These are phyloP conservation scores for Apiospora koreana DNA, from an alignment of 2,329 filamentous ascomycete genomes.

Conservation along the genomic window DNA sequence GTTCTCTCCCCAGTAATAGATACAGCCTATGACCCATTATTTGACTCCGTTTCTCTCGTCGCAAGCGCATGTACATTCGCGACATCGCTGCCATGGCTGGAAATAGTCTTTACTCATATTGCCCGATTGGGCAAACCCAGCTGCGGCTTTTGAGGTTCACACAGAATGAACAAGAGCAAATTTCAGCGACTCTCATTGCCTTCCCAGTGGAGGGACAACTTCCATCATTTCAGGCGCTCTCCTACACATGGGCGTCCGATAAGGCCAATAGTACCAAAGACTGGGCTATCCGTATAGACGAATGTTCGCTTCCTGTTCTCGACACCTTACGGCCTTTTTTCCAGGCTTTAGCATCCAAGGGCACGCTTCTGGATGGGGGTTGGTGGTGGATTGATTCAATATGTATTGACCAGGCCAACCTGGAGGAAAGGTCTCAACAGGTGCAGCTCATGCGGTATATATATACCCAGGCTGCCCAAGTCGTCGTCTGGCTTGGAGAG, in stretches of 20 bases:
- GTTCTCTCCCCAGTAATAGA: too few species aligned
- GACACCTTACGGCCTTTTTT: background rate
- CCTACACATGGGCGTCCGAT: background rate
- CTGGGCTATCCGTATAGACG: background rate
- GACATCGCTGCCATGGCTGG: too few species aligned
- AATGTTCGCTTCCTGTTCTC: background rate
- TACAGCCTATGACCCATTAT: too few species aligned
- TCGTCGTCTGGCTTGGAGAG: constrained; percentile 11
- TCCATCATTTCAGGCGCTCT: background rate
- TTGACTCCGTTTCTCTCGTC: too few species aligned
- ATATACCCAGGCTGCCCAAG: constrained; percentile 5
- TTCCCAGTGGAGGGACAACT: too few species aligned
- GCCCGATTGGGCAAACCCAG: too few species aligned
- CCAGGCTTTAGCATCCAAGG: background rate
- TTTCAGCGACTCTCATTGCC: too few species aligned
- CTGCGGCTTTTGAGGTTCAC: too few species aligned
- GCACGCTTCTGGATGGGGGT: background rate
- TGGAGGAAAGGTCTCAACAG: constrained; percentile 4
- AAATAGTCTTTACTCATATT: too few species aligned
- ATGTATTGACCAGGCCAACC: constrained; percentile 16
- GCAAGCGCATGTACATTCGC: too few species aligned
- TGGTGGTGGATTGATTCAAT: constrained; percentile 17
- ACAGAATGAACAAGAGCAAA: too few species aligned
- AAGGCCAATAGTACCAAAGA: background rate
- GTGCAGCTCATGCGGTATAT: constrained; percentile 15